Percentiles rank a stretch among this genome's conserved stretches.
Conservation (phyloP, 1,284 basidiomycete species). For the Cutaneotrichosporon cyanovorans region DNA sequence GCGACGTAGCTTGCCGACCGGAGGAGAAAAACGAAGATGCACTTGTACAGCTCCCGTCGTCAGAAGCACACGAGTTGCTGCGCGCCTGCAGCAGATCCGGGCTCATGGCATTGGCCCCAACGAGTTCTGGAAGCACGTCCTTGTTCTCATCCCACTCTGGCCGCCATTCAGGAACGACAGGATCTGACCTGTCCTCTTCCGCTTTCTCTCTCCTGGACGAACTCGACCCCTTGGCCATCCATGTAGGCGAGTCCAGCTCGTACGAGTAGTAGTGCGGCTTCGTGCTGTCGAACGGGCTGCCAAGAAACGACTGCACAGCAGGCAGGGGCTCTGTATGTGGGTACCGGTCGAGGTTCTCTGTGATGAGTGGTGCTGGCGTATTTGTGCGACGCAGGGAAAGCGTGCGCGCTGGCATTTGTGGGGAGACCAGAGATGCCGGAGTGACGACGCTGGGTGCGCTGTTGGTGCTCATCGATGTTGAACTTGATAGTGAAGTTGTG, state of each 20-base stretch:
- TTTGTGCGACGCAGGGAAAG: conserved; percentile 3
- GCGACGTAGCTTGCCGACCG: conserved; percentile 18
- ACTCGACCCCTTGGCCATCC: background rate
- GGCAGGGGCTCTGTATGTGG: conserved; percentile 34
- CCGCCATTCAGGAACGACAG: background rate
- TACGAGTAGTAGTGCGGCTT: conserved; percentile 4
- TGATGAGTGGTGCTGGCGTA: conserved; percentile 9
- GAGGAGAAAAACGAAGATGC: conserved; percentile 29
- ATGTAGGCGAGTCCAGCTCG: conserved; percentile 1
- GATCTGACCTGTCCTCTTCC: background rate
- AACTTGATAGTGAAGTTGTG: conserved; percentile 9
- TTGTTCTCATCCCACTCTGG: conserved; percentile 5
- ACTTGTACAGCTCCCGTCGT: conserved; percentile 33
- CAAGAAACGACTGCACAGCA: conserved; percentile 29
- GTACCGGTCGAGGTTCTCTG: conserved; percentile 9
- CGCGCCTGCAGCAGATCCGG: no score
- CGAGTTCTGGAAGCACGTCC: conserved; percentile 2
- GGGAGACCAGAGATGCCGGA: no score
- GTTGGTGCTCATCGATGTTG: conserved; percentile 5
- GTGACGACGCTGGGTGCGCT: no score
- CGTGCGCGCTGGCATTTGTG: conserved; percentile 10
- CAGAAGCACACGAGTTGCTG: conserved; percentile 3
- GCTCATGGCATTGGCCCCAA: no score
- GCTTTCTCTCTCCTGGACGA: no score
- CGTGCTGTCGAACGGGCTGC: conserved; percentile 32